Conservation (phyloP, 371 early-diverging fungal genomes). For the Coemansia sp. region DNA sequence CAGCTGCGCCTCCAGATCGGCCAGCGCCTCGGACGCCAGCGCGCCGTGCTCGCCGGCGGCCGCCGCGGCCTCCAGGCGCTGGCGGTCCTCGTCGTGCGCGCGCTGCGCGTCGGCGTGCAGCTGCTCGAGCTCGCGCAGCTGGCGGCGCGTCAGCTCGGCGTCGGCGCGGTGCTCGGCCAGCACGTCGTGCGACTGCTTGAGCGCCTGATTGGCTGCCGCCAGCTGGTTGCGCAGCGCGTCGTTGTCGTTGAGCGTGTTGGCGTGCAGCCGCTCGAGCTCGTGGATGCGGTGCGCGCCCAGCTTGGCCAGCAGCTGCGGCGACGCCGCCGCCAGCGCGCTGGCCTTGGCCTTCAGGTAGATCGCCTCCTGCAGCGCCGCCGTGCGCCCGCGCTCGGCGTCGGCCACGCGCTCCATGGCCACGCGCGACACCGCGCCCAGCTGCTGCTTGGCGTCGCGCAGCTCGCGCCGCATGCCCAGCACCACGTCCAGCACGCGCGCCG, state of each 20-base stretch:
- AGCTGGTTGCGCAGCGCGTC: constrained; percentile 52
- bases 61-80: constrained; percentile 1
- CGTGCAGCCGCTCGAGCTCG: constrained; percentile 49
- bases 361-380: constrained; percentile 51
- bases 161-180: constrained; percentile 36
- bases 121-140: constrained; percentile 44
- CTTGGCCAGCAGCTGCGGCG: constrained; percentile 32
- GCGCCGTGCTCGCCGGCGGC: background rate
- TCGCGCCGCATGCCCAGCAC: constrained; percentile 47
- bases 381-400: constrained; percentile 51
- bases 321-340: constrained; percentile 37
- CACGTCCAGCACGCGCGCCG: constrained; percentile 29
- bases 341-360: constrained; percentile 52
- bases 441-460: constrained; percentile 47
- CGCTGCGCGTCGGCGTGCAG: constrained; percentile 22
- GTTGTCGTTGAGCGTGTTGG: constrained; percentile 52
- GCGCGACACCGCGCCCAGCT: constrained; percentile 42
- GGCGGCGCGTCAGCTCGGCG: constrained; percentile 36
- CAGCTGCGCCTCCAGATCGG: constrained; percentile 18
- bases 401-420: constrained; percentile 49
- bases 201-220: constrained; percentile 40
- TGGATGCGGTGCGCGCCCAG: constrained; percentile 42
- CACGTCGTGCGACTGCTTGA: constrained; percentile 49
- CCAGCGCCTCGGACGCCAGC: background rate
- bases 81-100: constrained; percentile 4